Evolutionary conservation across 805 yeast species (phyloP).

Genomic region (Yarrowia porcina): DNA sequence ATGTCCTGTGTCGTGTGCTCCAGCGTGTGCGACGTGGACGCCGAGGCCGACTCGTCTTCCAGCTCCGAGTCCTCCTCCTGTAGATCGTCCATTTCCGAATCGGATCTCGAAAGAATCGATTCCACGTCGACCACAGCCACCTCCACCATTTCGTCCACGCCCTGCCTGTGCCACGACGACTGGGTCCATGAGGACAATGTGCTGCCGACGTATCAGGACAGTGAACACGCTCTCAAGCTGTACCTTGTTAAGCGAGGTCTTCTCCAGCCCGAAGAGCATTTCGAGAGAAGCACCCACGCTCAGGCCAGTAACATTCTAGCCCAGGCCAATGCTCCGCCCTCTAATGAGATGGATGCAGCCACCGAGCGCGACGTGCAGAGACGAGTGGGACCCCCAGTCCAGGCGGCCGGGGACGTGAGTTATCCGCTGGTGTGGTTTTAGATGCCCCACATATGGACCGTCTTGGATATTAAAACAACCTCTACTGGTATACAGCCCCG

Average conservation of each 20-base stretch:
- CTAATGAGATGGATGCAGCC: constrained; percentile 2
- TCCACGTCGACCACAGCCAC: constrained; percentile 1
- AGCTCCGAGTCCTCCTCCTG: background rate
- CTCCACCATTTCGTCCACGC: constrained; percentile 4
- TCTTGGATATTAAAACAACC: background rate
- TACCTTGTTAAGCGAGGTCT: constrained; percentile 24
- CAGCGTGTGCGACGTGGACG: background rate
- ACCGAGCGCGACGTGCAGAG: background rate
- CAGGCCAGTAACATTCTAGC: constrained; percentile 7
- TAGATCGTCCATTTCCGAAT: background rate
- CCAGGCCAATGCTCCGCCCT: constrained; percentile 21
- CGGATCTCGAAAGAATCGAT: constrained; percentile 8
- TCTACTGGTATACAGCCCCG: background rate
- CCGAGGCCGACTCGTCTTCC: background rate
- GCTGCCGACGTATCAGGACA: constrained; percentile 31
- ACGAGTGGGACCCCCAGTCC: background rate
- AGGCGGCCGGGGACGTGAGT: background rate
- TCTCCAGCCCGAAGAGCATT: background rate
- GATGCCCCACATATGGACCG: too few relatives aligned
- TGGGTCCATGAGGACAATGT: constrained; percentile 31
- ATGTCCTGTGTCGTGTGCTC: background rate
- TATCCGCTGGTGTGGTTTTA: constrained; percentile 22
- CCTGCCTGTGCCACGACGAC: constrained; percentile 24
- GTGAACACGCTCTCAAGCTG: constrained; percentile 31
- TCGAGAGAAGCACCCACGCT: constrained; percentile 1